Evolutionary conservation across 192 early-diverging fungal genomes (phyloP).

Genomic region (Rhizophlyctis rosea): DNA sequence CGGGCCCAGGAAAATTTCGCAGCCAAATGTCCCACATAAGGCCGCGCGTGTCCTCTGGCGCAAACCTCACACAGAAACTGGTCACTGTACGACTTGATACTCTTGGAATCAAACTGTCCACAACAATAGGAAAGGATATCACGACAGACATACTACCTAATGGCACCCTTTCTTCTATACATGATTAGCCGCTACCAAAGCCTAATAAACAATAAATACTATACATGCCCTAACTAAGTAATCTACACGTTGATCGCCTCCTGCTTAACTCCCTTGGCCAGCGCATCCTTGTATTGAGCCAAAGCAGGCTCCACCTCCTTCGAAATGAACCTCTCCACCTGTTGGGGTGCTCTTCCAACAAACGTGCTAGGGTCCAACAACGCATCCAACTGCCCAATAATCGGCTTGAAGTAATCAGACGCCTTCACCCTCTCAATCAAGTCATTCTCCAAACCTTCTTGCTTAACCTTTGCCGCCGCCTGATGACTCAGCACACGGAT

Average conservation of each 20-base stretch:
- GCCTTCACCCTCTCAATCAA: conserved; percentile 85
- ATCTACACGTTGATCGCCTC: conserved; percentile 73
- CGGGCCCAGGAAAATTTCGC: too few relatives aligned
- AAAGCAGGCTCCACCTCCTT: conserved; percentile 82
- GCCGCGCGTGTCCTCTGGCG: too few relatives aligned
- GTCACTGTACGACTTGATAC: too few relatives aligned
- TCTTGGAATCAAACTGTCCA: too few relatives aligned
- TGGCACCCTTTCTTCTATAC: too few relatives aligned
- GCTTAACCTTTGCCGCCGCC: conserved; percentile 88
- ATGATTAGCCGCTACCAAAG: too few relatives aligned
- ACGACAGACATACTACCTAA: too few relatives aligned
- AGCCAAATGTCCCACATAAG: too few relatives aligned
- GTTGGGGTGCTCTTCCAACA: conserved; percentile 90
- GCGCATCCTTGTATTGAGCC: conserved; percentile 62
- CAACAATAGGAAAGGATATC: too few relatives aligned
- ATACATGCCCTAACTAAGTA: too few relatives aligned
- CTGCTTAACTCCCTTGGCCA: conserved; percentile 59
- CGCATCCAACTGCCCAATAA: conserved; percentile 60
- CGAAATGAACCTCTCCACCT: conserved; percentile 81
- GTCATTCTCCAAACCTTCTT: conserved; percentile 90
- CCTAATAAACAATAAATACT: too few relatives aligned
- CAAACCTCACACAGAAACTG: too few relatives aligned
- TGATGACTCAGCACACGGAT: conserved; percentile 93
- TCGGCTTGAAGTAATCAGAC: conserved; percentile 83
- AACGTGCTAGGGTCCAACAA: conserved; percentile 90